phyloP scores from a whole-genome alignment of 441 rosid genomes.

The Omphalea diandra region DNA sequence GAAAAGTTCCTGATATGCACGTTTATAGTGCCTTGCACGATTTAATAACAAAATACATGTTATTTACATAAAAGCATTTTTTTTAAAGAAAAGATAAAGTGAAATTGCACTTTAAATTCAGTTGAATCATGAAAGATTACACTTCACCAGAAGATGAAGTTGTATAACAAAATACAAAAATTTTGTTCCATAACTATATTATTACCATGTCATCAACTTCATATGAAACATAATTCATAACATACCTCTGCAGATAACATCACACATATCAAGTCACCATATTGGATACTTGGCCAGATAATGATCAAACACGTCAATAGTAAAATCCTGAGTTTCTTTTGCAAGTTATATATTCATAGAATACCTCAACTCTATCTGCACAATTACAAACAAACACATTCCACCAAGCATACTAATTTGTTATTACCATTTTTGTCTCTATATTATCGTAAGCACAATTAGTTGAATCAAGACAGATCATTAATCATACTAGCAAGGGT shows the following conservation, averaged over 20 bases:
- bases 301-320: neutral
- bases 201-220: neutral
- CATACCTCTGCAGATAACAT: neutral
- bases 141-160: neutral
- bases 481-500: neutral
- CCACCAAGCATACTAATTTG: neutral
- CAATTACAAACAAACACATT: too few species aligned
- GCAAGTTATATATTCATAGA: neutral
- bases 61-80: neutral
- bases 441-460: too few species aligned
- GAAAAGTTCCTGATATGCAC: conserved; percentile 74
- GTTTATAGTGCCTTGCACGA: conserved; percentile 71
- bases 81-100: neutral
- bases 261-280: neutral
- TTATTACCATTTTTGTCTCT: neutral
- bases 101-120: conserved; percentile 2
- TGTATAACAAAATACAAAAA: neutral
- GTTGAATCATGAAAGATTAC: neutral
- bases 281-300: neutral
- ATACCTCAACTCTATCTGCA: neutral
- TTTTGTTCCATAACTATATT: neutral
- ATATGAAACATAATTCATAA: neutral
- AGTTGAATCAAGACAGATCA: neutral
- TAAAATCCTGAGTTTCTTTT: neutral
- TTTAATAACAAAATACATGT: conserved; percentile 23